Percentiles rank a stretch among this genome's conserved stretches.
Evolutionary conservation across 2,329 filamentous ascomycete species (phyloP).

Genomic region (Microthyrium microscopicum): DNA sequence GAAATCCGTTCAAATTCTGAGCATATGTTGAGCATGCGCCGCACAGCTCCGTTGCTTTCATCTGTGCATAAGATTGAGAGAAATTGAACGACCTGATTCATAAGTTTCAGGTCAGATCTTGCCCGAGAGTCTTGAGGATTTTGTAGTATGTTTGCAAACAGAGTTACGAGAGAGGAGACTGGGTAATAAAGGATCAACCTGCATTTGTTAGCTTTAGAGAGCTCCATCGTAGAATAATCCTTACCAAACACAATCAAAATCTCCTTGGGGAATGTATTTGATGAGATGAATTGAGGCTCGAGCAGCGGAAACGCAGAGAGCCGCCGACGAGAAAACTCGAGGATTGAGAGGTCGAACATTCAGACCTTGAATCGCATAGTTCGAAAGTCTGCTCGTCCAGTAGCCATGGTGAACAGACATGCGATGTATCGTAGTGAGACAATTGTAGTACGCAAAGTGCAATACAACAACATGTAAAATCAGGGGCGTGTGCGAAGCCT

Average conservation of each 20-base stretch:
- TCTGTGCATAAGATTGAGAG: slow-evolving; percentile 78
- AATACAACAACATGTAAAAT: slow-evolving; percentile 87
- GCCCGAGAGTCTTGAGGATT: slow-evolving; percentile 83
- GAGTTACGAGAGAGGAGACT: slow-evolving; percentile 80
- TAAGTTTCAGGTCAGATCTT: slow-evolving; percentile 73
- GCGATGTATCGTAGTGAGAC: slow-evolving; percentile 88
- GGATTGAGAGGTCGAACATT: slow-evolving; percentile 86
- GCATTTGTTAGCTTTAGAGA: slow-evolving; percentile 14
- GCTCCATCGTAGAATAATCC: slow-evolving; percentile 15
- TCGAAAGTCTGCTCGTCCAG: slow-evolving; percentile 88
- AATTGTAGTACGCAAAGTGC: slow-evolving; percentile 97
- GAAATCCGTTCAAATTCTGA: slow-evolving; percentile 95
- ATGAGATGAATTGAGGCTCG: slow-evolving; percentile 84
- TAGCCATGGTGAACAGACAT: slow-evolving; percentile 98
- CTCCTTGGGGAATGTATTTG: slow-evolving; percentile 90
- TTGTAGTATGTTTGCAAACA: slow-evolving; percentile 93
- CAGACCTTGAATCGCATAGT: slow-evolving; percentile 86
- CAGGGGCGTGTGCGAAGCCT: slow-evolving; percentile 78
- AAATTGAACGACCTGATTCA: slow-evolving; percentile 88
- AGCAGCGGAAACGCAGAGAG: slow-evolving; percentile 81
- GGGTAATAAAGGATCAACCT: slow-evolving; percentile 92
- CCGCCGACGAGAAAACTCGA: slow-evolving; percentile 82
- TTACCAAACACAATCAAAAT: slow-evolving; percentile 89
- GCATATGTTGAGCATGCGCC: slow-evolving; percentile 85
- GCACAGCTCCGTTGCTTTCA: slow-evolving; percentile 76